phyloP scores from a whole-genome alignment of 2,329 filamentous ascomycete species.

The Colletotrichum musae region DNA sequence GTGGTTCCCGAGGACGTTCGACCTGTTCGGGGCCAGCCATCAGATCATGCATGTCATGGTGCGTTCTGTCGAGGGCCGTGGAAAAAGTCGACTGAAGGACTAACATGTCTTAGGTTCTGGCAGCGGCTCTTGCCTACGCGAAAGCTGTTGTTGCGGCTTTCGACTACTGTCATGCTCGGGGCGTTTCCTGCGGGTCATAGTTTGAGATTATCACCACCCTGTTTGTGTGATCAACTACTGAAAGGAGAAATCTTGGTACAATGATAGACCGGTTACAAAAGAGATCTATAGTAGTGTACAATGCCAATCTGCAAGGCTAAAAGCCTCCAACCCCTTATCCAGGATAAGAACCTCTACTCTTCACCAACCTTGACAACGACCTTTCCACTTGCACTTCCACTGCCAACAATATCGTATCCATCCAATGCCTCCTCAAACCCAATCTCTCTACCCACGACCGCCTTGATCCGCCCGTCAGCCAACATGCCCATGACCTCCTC shows the following conservation, averaged over 20 bases:
- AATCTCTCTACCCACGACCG: conserved; percentile 55
- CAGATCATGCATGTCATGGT: conserved; percentile 65
- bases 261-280: not conserved
- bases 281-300: not conserved
- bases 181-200: not conserved
- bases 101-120: conserved; percentile 44
- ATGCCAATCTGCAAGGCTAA: not conserved
- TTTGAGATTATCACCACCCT: not conserved
- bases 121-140: conserved; percentile 45
- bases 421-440: conserved; percentile 53
- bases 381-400: conserved; percentile 55
- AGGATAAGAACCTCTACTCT: not conserved
- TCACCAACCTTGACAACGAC: conserved; percentile 53
- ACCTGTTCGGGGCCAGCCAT: conserved; percentile 63
- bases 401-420: conserved; percentile 53
- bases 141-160: conserved; percentile 27
- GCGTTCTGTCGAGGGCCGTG: not conserved
- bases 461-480: conserved; percentile 51
- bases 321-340: not conserved
- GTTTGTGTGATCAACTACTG: not conserved
- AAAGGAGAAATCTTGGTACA: too few relatives aligned
- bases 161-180: conserved; percentile 16
- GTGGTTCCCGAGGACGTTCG: conserved; percentile 59
- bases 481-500: conserved; percentile 51
- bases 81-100: accelerated